Base-by-base conservation (phyloP, 768 basidiomycete genomes). In the Podaxis carcinomalis region DNA sequence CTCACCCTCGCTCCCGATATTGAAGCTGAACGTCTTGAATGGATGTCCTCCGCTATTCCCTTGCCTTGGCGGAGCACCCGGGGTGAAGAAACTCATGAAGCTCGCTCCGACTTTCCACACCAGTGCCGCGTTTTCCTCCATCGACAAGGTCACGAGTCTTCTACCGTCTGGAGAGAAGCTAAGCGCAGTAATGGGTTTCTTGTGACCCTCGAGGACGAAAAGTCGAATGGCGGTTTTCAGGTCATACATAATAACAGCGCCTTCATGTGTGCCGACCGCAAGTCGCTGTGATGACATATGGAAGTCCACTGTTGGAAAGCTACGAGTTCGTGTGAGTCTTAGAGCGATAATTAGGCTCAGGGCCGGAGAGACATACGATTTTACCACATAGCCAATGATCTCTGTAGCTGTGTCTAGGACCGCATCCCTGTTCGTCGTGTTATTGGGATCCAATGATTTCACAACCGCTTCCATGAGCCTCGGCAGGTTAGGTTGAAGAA, bases 21-120 rank as follows among this genome's bases (percentile, higher is more conserved):
- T 88, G 72, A 97, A 97, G 40, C 83, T 83, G 53, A 95, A 79
- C 2, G 87, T 89, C 74, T 96, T 98, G 79, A 84, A 98, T 0
- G 97, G 93, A 51, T 90, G 83, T 0, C 89, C 88, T 14, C 93
- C 90, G 25, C 83, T 78, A 66, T 86, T 82, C 0, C 95, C 94
- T 73, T 98, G 95, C 32, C 93, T 78, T 4, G 97, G 96, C 1
- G 94, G 95, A 5, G 89, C 90, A 1, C 95, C 95, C 1, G 92
- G 87, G 69, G 87, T 88, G 70, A 98, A 95, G 71, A 98, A 87
- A 64, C 93, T 95, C 23, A 87, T 80, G 64, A 99, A 83, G 68
- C 92, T 93, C 7, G 86, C 81, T 0, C 97, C 96, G 4, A 98
- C 95, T 69, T 98, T 98, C 97, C 97, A 99, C 13, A 96, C 92